Evolutionary conservation across 805 yeast species (phyloP), one percentile per base, ranked within the genome.

Genomic region (Lipomyces starkeyi): DNA sequence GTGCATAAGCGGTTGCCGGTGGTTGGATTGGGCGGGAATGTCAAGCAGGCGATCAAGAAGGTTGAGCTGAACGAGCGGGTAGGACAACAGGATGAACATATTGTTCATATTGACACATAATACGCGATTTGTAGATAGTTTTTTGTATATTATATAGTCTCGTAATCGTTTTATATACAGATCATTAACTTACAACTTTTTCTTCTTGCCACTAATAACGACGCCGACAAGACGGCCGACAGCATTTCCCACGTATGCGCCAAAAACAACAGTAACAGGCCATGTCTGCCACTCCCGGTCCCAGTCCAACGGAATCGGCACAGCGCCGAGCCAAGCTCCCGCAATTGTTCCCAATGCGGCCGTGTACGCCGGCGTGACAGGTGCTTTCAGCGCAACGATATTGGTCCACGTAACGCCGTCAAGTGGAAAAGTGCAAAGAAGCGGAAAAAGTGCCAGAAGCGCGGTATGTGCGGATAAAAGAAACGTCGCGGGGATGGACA

Each of bases 251-350:
- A 82, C 40, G 74, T 91, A 91, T 0, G 88, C 87, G 1, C 98
- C 98, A 8, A 85, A 83, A 14, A 94, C 81, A 56, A 94, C 83
- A 0, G 98, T 94, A 63, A 92, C 86, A 6, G 99, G 99, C 96
- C 97, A 94, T 63, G 83, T 84, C 78, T 94, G 99, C 99, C 99
- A 94, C 32, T 90, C 91, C 74, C 98, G 84, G 77, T 94, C 99
- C 99, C 99, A 94, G 78, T 94, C 99, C 67, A 95, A 82, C 0
- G 98, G 98, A 67, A 95, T 93, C 0, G 97, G 98, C 49, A 91
- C 78, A 2, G 94, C 97, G 17, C 98, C 98, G 0, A 92, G 72
- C 98, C 98, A 94, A 6, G 93, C 87, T 1, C 97, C 97, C 11
- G 89, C 53, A 53, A 82, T 71, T 0, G 82, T 78, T 3, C 85